Evolutionary conservation across 495 filamentous ascomycete species (phyloP).

Genomic region (Podospora tetraspora): DNA sequence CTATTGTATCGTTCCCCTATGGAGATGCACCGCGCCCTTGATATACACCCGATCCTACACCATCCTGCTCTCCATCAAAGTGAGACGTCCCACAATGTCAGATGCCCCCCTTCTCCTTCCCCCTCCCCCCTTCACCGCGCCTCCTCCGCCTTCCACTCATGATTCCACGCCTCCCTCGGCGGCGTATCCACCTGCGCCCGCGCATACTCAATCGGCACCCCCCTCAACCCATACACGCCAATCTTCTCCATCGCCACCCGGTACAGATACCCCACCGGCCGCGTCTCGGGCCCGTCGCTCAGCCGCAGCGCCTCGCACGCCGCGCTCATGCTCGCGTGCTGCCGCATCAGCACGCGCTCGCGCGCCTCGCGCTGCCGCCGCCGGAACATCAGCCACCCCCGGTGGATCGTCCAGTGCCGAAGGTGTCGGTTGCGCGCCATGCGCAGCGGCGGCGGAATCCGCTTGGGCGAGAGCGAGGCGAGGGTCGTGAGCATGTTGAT

Average conservation of each 20-base stretch:
- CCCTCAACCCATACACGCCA: conserved; percentile 58
- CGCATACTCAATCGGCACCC: conserved; percentile 83
- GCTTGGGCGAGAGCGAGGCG: conserved; percentile 24
- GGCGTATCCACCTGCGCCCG: conserved; percentile 76
- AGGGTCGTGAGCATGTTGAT: conserved; percentile 31
- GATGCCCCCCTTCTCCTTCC: not conserved
- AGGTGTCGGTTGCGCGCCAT: conserved; percentile 83
- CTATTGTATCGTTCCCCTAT: not conserved
- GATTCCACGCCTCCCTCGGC: conserved; percentile 68
- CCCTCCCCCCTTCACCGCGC: not conserved
- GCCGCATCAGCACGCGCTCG: conserved; percentile 59
- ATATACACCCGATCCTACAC: not conserved
- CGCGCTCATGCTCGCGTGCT: conserved; percentile 69
- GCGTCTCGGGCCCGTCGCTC: conserved; percentile 51
- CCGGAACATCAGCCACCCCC: conserved; percentile 77
- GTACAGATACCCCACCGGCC: conserved; percentile 73
- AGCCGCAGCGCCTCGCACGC: conserved; percentile 79
- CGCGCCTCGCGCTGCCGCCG: conserved; percentile 55
- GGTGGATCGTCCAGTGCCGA: conserved; percentile 98
- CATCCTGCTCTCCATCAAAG: not conserved
- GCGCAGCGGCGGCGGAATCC: conserved; percentile 66
- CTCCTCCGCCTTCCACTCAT: conserved; percentile 51
- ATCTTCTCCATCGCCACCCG: conserved; percentile 80
- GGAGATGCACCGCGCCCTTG: not conserved
- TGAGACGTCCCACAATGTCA: not conserved